Percentiles rank a stretch among this genome's conserved stretches.
phyloP scores from a whole-genome alignment of 2,329 filamentous ascomycete genomes.

The Pseudocercospora eumusae region DNA sequence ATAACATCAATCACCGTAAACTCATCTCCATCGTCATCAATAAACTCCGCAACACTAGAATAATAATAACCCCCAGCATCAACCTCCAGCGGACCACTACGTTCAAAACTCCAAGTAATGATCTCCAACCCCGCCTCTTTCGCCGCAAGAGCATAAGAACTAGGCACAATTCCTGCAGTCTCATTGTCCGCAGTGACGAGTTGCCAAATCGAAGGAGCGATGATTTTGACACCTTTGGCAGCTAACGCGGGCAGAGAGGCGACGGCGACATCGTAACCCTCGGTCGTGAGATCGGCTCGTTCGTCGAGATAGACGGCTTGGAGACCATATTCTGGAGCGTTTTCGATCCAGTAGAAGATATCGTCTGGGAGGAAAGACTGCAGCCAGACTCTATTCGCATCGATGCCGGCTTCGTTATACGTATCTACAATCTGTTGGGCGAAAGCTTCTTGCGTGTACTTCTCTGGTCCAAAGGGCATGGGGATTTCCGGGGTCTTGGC shows the following conservation, averaged over 20 bases:
- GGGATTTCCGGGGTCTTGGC: constrained; percentile 64
- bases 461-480: constrained; percentile 64
- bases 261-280: constrained; percentile 56
- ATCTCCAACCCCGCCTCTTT: constrained; percentile 64
- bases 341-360: constrained; percentile 66
- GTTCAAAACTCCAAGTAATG: constrained; percentile 69
- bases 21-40: constrained; percentile 66
- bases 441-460: constrained; percentile 66
- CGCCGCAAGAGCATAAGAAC: constrained; percentile 62
- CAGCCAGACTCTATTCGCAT: constrained; percentile 58
- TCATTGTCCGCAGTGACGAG: constrained; percentile 54
- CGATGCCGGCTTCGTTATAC: constrained; percentile 57
- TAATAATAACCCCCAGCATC: constrained; percentile 56
- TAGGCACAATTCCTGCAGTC: constrained; percentile 61
- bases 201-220: constrained; percentile 65
- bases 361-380: constrained; percentile 62
- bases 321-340: constrained; percentile 60
- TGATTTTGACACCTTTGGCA: constrained; percentile 60
- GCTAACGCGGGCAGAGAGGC: constrained; percentile 59
- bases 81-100: constrained; percentile 59
- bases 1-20: constrained; percentile 67
- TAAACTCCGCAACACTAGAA: constrained; percentile 53
- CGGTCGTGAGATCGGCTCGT: constrained; percentile 54
- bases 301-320: constrained; percentile 68
- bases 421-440: constrained; percentile 66